Evolutionary conservation across 2,329 filamentous ascomycete species (phyloP).

Genomic region (Colletotrichum higginsianum): DNA sequence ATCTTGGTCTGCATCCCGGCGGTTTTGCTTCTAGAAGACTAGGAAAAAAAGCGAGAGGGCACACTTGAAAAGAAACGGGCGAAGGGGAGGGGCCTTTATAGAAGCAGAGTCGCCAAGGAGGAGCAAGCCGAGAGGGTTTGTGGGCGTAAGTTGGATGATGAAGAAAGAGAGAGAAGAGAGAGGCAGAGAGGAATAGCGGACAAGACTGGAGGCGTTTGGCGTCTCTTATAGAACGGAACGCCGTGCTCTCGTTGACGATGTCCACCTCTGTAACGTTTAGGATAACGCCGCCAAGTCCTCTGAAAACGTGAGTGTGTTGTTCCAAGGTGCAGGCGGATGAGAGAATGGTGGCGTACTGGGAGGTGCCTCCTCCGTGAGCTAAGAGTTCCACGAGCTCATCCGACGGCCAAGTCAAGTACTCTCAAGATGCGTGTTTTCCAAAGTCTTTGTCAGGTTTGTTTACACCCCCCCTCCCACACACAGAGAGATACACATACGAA

Average conservation of each 20-base stretch:
- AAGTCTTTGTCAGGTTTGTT: neutral
- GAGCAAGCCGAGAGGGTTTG: neutral
- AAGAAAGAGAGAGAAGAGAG: neutral
- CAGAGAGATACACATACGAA: neutral
- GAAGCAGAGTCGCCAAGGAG: neutral
- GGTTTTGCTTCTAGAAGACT: neutral
- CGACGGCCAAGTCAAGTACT: neutral
- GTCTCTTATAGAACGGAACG: slow-evolving; percentile 33
- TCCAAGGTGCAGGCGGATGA: neutral
- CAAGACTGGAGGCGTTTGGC: slow-evolving; percentile 5
- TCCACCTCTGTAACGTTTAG: slow-evolving; percentile 12
- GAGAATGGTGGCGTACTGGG: slow-evolving; percentile 2
- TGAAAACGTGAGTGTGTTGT: slow-evolving; percentile 15
- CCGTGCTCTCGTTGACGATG: neutral
- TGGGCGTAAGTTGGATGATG: slow-evolving; percentile 17
- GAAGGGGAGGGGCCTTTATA: neutral
- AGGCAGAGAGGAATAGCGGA: neutral
- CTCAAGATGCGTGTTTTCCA: neutral
- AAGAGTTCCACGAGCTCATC: neutral
- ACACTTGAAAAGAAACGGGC: too few species aligned
- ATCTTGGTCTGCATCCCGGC: slow-evolving; percentile 42
- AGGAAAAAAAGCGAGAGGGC: too few species aligned
- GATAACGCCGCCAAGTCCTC: neutral
- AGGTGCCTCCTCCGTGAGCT: slow-evolving; percentile 1
- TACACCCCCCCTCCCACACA: too few species aligned